Evolutionary conservation across 768 basidiomycete species (phyloP), one percentile per base, ranked within the genome.

Genomic region (Rhodotorula toruloides): DNA sequence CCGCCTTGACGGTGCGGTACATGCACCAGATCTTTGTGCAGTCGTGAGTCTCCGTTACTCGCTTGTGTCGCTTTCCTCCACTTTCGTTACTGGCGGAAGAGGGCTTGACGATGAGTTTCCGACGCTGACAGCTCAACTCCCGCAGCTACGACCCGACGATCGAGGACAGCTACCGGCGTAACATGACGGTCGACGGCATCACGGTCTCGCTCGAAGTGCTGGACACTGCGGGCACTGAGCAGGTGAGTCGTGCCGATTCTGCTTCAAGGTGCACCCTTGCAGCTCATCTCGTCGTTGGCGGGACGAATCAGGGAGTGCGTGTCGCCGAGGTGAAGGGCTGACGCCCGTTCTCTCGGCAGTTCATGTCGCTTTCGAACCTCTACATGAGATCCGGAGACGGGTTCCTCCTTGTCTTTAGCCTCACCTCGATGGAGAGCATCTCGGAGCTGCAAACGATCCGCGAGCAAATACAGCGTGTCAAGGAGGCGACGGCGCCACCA

Each of bases 1-100:
- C 90, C 57, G 91, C 91, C 32, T 78, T 96, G 79, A 97, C 94
- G 56, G 96, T 97, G 74, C 94, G 97, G 77, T 98, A 97, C 82
- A 96, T 97, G 73, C 94, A 98, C 36, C 36, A 37, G 17, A 48
- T 73, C 40, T 73, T 73, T 29, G 61, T 63, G 27, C 46, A 56
- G n/a, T 48, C 48, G 36, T 56, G n/a, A 48, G 46, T 19, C 48
- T 19, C 22, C 36, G 53, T n/a, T 29, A 25, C 34, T 7, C 27
- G 25, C 53, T 5, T 22, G n/a, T n/a, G n/a, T 27, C 56, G 22
- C 25, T 31, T 12, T n/a, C 29, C 17, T 7, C 32, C 16, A 27
- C 14, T 36, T 8, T 34, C 1, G 4, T 31, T 14, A 3, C 32
- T 47, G 7, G 19, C 43, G 12, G 21, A 16, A 16, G 43, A 44